phyloP scores from a whole-genome alignment of 768 basidiomycete genomes.

The Kondoa malvinella region DNA sequence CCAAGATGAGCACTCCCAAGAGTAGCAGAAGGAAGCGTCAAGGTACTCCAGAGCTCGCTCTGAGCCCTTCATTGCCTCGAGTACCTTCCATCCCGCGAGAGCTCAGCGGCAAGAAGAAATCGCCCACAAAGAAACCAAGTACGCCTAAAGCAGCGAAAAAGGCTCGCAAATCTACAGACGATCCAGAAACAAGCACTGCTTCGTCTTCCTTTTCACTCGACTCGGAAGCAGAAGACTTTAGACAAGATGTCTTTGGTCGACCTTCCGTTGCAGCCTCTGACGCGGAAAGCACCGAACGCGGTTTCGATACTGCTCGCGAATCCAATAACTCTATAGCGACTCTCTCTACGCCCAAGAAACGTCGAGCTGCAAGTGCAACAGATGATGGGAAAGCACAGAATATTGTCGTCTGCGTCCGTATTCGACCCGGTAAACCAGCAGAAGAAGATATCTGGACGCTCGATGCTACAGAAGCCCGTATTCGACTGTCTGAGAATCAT shows the following conservation, averaged over 20 bases:
- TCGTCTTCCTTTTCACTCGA: neutral
- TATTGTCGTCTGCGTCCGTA: slow-evolving; percentile 9
- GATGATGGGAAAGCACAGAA: slow-evolving; percentile 7
- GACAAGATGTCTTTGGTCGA: neutral
- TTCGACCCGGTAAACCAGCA: slow-evolving; percentile 1
- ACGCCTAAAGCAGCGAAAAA: neutral
- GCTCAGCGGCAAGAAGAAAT: neutral
- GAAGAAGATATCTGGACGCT: slow-evolving; percentile 13
- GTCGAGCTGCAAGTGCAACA: neutral
- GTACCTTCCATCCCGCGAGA: neutral
- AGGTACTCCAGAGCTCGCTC: neutral
- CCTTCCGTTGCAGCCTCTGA: neutral
- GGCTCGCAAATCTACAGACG: neutral
- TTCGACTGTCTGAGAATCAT: slow-evolving; percentile 14
- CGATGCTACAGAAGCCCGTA: slow-evolving; percentile 7
- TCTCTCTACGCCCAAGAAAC: neutral
- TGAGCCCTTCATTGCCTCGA: neutral
- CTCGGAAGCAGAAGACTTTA: neutral
- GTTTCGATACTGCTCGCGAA: slow-evolving; percentile 4
- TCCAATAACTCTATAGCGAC: neutral
- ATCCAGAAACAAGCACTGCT: neutral
- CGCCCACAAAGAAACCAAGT: neutral
- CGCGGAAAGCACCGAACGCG: neutral
- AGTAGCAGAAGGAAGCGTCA: neutral
- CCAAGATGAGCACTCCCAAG: neutral